Base-by-base conservation (phyloP, 2,329 filamentous ascomycete species). In the Allantophomopsis cytisporea region DNA sequence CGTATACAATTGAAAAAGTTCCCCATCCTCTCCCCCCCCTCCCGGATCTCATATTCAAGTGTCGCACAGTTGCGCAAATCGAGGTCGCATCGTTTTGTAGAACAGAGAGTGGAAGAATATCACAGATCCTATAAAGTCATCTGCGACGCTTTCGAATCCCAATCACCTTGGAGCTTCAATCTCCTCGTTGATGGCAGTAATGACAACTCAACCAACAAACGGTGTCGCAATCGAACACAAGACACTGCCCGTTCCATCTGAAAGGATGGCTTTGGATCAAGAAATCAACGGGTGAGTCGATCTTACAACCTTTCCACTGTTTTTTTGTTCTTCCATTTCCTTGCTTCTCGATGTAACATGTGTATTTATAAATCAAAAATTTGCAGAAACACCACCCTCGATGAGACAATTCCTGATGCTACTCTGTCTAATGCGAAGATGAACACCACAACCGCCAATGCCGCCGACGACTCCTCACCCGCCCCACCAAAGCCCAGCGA, bases 281-380 rank as follows among this genome's bases (percentile, higher is more conserved):
- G 63, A 68, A 35, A 60, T 70, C 50, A 74, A 77, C 54, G 72
- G 72, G 75, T 79, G 63, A 69, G 73, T 71, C 53, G 54, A 47
- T 51, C 50, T 54, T 50, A 49, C 42, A 39, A 15, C 50, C 44
- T 43, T 53, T 51, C 15, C 50, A 46, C 17, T 50, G 46, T 16
- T 50, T 51, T 35, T 49, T 47, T 40, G 45, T 40, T 43, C 47
- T 41, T 48, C 50, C 39, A 32, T 44, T 40, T 44, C 47, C 38
- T 52, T 48, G 8, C n/a, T 47, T 47, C 39, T 46, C 46, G 17
- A 49, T 52, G 33, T 48, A 54, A 41, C 48, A 50, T 37, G 44
- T 51, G 40, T 54, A 56, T 51, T 54, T 54, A 54, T 54, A 39
- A 53, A 51, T 50, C 31, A 45, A 53, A 51, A 47, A 40, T 44